phyloP scores from a whole-genome alignment of 2,329 filamentous ascomycete genomes.

The Hypoxylon sp. region DNA sequence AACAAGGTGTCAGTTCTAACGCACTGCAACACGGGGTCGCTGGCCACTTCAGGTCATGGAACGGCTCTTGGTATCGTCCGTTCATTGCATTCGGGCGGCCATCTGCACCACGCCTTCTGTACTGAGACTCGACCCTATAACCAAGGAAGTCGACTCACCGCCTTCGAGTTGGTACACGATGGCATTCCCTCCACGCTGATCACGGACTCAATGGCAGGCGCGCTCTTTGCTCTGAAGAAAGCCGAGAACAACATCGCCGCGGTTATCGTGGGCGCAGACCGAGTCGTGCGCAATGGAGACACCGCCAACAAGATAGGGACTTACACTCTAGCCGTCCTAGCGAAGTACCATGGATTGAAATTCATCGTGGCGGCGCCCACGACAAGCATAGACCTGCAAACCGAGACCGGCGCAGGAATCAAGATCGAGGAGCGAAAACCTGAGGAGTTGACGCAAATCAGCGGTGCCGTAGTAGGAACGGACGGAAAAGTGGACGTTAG shows the following conservation, averaged over 20 bases:
- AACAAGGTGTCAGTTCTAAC: slow-evolving; percentile 84
- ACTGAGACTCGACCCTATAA: slow-evolving; percentile 98
- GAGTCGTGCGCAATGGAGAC: slow-evolving; percentile 96
- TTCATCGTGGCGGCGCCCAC: slow-evolving; percentile 96
- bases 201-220: slow-evolving; percentile 96
- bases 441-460: slow-evolving; percentile 87
- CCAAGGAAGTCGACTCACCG: slow-evolving; percentile 93
- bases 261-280: slow-evolving; percentile 93
- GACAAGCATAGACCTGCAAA: slow-evolving; percentile 91
- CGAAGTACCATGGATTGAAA: slow-evolving; percentile 88
- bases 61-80: slow-evolving; percentile 96
- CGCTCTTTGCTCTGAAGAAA: slow-evolving; percentile 78
- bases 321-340: slow-evolving; percentile 91
- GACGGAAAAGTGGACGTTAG: slow-evolving; percentile 75
- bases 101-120: slow-evolving; percentile 89
- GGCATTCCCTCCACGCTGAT: slow-evolving; percentile 91
- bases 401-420: slow-evolving; percentile 82
- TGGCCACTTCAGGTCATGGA: slow-evolving; percentile 97
- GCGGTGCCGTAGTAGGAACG: slow-evolving; percentile 77
- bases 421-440: slow-evolving; percentile 89
- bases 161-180: slow-evolving; percentile 97
- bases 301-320: slow-evolving; percentile 99
- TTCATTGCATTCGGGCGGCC: slow-evolving; percentile 76
- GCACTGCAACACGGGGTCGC: slow-evolving; percentile 97
- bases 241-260: slow-evolving; percentile 79